Evolutionary conservation across 1,284 basidiomycete species (phyloP).

Genomic region (Coniferiporia sulphurascens): DNA sequence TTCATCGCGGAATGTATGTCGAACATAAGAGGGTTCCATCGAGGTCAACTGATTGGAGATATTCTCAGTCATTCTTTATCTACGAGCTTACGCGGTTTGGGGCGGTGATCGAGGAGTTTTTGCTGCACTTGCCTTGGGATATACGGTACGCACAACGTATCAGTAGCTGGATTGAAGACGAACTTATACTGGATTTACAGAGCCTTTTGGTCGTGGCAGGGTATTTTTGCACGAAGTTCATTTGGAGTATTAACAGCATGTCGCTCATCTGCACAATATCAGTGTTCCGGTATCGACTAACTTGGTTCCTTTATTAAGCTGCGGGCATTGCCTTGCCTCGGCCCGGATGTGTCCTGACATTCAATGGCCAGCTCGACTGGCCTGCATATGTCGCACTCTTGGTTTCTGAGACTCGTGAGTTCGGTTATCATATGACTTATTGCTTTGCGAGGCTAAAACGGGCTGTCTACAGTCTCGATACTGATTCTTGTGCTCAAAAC

Average conservation of each 20-base stretch:
- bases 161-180: not conserved
- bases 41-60: not conserved
- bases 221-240: not conserved
- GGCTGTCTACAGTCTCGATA: not conserved
- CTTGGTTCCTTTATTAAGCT: not conserved
- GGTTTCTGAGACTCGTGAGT: conserved; percentile 4
- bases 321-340: not conserved
- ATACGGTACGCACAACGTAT: not conserved
- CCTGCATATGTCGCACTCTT: not conserved
- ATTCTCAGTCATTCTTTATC: conserved; percentile 25
- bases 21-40: not conserved
- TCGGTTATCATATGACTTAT: not conserved
- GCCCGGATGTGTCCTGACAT: not conserved
- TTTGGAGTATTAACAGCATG: not conserved
- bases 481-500: not conserved
- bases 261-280: not conserved
- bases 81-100: conserved; percentile 11
- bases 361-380: not conserved
- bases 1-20: not conserved
- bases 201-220: not conserved
- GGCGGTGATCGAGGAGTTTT: not conserved
- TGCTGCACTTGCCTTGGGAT: not conserved
- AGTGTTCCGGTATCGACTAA: not conserved
- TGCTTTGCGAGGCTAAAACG: not conserved
- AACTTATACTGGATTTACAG: not conserved